Percentiles rank a stretch among this genome's conserved stretches.
phyloP scores from a whole-genome alignment of 768 basidiomycete genomes.

The Termitomyces sp. region DNA sequence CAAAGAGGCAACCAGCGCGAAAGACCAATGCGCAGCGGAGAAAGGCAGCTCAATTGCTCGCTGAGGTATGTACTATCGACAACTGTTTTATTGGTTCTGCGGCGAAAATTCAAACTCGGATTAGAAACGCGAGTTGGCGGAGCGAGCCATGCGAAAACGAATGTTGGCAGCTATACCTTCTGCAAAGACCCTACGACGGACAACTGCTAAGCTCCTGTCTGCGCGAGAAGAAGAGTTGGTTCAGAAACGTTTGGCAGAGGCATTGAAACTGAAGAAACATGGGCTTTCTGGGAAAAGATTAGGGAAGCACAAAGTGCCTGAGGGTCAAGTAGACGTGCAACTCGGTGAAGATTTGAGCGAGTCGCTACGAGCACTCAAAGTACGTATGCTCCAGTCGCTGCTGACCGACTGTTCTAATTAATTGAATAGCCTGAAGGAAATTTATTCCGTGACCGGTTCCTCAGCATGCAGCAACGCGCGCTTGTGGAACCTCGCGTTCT shows the following conservation, averaged over 20 bases:
- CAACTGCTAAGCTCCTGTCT: conserved; percentile 27
- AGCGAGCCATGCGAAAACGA: conserved; percentile 54
- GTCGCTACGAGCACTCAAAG: conserved; percentile 79
- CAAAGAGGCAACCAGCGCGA: conserved; percentile 36
- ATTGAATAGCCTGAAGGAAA: conserved; percentile 80
- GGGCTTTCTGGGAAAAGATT: conserved; percentile 72
- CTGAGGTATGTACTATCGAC: conserved; percentile 43
- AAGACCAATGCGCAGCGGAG: conserved; percentile 50
- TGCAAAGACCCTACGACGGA: conserved; percentile 45
- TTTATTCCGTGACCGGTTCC: conserved; percentile 83
- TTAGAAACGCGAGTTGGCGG: conserved; percentile 61
- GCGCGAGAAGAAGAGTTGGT: conserved; percentile 36
- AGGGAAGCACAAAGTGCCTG: conserved; percentile 75
- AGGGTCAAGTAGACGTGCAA: conserved; percentile 73
- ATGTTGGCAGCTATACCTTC: conserved; percentile 53
- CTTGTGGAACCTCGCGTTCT: conserved; percentile 83
- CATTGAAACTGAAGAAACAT: conserved; percentile 44
- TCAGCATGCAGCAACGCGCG: conserved; percentile 82
- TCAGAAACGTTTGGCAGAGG: conserved; percentile 34
- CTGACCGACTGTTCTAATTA: background rate
- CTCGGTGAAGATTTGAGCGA: conserved; percentile 88
- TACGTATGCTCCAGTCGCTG: conserved; percentile 24
- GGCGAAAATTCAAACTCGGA: background rate
- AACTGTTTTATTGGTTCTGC: background rate
- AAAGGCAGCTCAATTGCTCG: conserved; percentile 57